Evolutionary conservation across 202 grass and related monocot species (phyloP), one percentile per base, ranked within the genome.

Genomic region (Digitaria exilis): DNA sequence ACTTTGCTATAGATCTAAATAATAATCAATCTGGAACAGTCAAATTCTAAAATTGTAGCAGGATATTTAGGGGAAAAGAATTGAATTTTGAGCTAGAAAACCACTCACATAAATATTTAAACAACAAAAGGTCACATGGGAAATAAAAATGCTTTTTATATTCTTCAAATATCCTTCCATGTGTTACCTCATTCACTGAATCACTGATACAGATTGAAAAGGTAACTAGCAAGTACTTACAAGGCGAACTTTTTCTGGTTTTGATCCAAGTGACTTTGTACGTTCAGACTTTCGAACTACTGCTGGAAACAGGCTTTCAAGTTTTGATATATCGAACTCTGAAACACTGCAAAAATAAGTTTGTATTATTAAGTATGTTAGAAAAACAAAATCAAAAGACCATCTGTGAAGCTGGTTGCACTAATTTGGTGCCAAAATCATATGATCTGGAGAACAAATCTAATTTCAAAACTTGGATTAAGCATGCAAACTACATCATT

Each of bases 211-310:
- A 75, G 75, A 76, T 41, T 57, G 37, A 28, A 39, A 45, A 43
- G 25, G 59, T 37, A 71, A 85, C 39, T 60, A 73, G 39, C 41
- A 29, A 59, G 46, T 70, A 85, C 84, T 93, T 93, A 98, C 96
- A 43, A 98, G 85, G 78, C 96, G 93, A 81, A 96, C 96, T 89
- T 94, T 98, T 64, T 98, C 96, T 64, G 89, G 89, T 88, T 96
- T 98, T 66, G 91, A 93, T 39, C 96, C 93, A 83, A 98, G 90
- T 70, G 96, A 98, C 78, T 98, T 98, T 77, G 91, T 89, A 44
- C 96, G 87, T 28, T 94, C 96, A 51, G 82, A 71, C 82, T 98
- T 98, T 69, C 87, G 91, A 65, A 98, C 81, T 16, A 83, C 87
- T 80, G 91, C 73, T 72, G 96, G 90, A 78, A 98, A 98, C 73